Base-by-base conservation (phyloP, 306 rosid genomes). In the Canavalia ensiformis region DNA sequence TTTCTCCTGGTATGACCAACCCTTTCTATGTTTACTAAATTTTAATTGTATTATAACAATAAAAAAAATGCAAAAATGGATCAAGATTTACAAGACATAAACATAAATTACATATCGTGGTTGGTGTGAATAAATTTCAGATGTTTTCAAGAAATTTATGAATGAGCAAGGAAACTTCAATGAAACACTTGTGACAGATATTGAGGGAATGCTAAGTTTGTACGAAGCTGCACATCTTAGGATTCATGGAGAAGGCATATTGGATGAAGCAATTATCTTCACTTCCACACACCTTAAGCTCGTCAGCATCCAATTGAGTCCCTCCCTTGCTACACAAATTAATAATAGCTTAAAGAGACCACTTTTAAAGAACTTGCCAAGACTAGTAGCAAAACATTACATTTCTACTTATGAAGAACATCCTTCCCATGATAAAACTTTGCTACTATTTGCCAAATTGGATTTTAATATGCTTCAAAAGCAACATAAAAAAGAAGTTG, bases 161-260 rank as follows among this genome's bases (percentile, higher is more conserved):
- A 72, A 85, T 42, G 68, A 10, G 1, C 47, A 51, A 2, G 85
- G 85, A 13, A 51, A 42, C 0, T 84, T 84, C 28, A 58, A 75
- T 6, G 35, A 66, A 25, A 7, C 1, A 68, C 33, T 68, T 7
- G 18, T 4, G 0, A 30, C 35, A 0, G 83, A 85, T 45, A 60
- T 52, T 18, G 0, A 1, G 7, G 85, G 85, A 7, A 51, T 81
- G 39, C 55, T 77, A 8, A 55, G 72, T 29, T 81, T 85, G 55
- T 85, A 52, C 3, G 88, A 85, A 13, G 88, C 85, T 10, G 34
- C 81, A 3, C 60, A 76, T 5, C 44, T 76, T 12, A 34, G 85
- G 1, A 35, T 45, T 6, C 79, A 29, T 4, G 79, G 66, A 29
- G 84, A 77, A 8, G 65, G 73, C 1, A 42, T 81, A 64, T 37